Evolutionary conservation across 495 filamentous ascomycete genomes (phyloP).

Genomic region (Tetracladium setigerum): DNA sequence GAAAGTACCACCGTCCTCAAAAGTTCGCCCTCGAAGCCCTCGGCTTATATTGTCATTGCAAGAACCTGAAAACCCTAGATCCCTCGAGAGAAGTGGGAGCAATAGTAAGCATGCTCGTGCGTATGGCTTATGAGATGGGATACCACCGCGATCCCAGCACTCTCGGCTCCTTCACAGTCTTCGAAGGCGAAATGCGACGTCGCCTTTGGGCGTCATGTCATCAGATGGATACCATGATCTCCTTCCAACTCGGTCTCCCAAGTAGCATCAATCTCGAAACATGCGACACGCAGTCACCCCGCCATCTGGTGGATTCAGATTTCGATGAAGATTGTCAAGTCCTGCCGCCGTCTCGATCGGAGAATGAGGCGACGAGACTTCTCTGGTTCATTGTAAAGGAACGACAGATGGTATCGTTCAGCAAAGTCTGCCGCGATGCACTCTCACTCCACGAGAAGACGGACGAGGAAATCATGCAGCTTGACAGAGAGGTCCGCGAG

Average conservation of each 20-base stretch:
- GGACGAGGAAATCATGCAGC: slow-evolving; percentile 29
- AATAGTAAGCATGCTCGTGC: slow-evolving; percentile 65
- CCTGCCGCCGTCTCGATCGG: slow-evolving; percentile 65
- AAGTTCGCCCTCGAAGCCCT: slow-evolving; percentile 38
- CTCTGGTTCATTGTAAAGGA: slow-evolving; percentile 33
- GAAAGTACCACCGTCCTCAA: slow-evolving; percentile 36
- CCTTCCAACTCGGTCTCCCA: slow-evolving; percentile 80
- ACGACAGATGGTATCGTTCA: slow-evolving; percentile 35
- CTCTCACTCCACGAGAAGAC: slow-evolving; percentile 18
- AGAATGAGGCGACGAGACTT: slow-evolving; percentile 72
- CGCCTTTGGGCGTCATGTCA: slow-evolving; percentile 80
- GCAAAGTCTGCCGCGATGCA: slow-evolving; percentile 31
- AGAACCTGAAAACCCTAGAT: slow-evolving; percentile 33
- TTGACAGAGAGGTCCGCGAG: slow-evolving; percentile 29
- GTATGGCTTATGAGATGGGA: slow-evolving; percentile 86
- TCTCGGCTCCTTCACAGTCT: slow-evolving; percentile 74
- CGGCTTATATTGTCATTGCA: slow-evolving; percentile 35
- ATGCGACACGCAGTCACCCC: slow-evolving; percentile 75
- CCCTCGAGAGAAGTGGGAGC: slow-evolving; percentile 9
- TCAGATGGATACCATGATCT: slow-evolving; percentile 74
- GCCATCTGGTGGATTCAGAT: slow-evolving; percentile 89
- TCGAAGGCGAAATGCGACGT: slow-evolving; percentile 84
- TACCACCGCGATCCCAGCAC: slow-evolving; percentile 84
- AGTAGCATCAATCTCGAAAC: slow-evolving; percentile 72
- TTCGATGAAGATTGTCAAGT: slow-evolving; percentile 67